Evolutionary conservation across 345 rosid species (phyloP), one percentile per base, ranked within the genome.

Genomic region (Physaria fendleri): DNA sequence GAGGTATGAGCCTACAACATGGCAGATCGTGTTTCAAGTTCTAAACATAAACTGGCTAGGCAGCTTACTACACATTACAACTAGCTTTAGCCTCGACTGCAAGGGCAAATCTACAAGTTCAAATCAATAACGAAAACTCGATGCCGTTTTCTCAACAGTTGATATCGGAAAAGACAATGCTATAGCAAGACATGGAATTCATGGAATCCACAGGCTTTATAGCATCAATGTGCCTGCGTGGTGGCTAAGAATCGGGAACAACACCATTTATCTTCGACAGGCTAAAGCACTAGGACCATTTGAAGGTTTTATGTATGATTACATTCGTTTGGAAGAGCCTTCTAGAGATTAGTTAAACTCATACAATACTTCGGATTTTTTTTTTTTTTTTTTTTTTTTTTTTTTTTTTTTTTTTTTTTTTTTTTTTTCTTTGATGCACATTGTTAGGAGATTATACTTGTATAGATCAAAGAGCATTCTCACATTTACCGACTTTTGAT

Each of bases 301-400:
- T 47, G 69, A 66, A 8, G 92, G 94, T 29, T 65, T 89, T 40
- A 82, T 87, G 95, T 87, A 89, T 59, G 97, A 89, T 51, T 85
- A 93, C 41, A 82, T 89, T 74, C 85, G 96, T 8, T 68, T 87
- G 1, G 97, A 93, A 78, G 87, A 67, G 1, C 90, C 96, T 30
- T 56, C 35, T 13, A 53, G 35, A 20, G n/a, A 6, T 28, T 68
- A 59, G 56, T 28, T 68, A 59, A 48, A 27, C 4, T 68, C 47
- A 34, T 39, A 6, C 6, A 34, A 0, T 51, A 15, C 32, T 21
- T 30, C 29, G 3, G 13, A 46, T n/a, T 33, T 66, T 34, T n/a
- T 34, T 10, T 1, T 33, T 23, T 5, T 14, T 4, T 18, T 4
- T 22, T 22, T 9, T 43, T 43, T 46, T 48, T 4, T 22, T 22